Conservation (phyloP, 2,329 filamentous ascomycete species). For the Curvularia verruculosa region DNA sequence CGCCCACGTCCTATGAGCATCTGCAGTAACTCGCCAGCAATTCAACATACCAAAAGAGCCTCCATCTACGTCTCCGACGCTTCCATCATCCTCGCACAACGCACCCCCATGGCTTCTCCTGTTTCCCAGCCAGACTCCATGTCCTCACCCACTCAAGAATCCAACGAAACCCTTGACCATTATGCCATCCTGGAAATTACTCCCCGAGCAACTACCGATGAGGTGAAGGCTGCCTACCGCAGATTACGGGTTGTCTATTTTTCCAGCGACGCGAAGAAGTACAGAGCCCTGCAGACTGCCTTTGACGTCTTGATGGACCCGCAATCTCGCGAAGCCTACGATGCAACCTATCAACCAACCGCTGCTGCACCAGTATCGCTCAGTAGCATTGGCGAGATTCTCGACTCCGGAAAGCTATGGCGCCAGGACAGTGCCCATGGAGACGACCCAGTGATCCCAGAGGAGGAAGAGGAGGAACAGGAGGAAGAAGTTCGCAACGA, state of each 20-base stretch:
- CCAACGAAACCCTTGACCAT: slow-evolving; percentile 36
- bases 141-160: slow-evolving; percentile 22
- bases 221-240: slow-evolving; percentile 40
- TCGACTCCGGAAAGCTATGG: slow-evolving; percentile 29
- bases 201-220: slow-evolving; percentile 33
- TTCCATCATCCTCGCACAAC: slow-evolving; percentile 29
- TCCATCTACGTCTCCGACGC: slow-evolving; percentile 38
- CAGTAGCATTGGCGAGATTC: slow-evolving; percentile 19
- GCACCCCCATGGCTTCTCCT: slow-evolving; percentile 29
- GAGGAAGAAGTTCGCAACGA: slow-evolving; percentile 20
- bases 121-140: slow-evolving; percentile 19
- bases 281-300: slow-evolving; percentile 38
- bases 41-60: slow-evolving; percentile 28
- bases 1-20: slow-evolving; percentile 29
- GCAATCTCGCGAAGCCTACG: slow-evolving; percentile 37
- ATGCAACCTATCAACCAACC: slow-evolving; percentile 26
- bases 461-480: slow-evolving; percentile 31
- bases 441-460: slow-evolving; percentile 18
- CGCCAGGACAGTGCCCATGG: slow-evolving; percentile 32
- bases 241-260: slow-evolving; percentile 39
- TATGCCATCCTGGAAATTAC: slow-evolving; percentile 39
- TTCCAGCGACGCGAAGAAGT: slow-evolving; percentile 35
- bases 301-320: slow-evolving; percentile 40
- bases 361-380: slow-evolving; percentile 10
- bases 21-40: slow-evolving; percentile 17